phyloP scores from a whole-genome alignment of 352 stramenopile genomes.

The Discostella stelligera region DNA sequence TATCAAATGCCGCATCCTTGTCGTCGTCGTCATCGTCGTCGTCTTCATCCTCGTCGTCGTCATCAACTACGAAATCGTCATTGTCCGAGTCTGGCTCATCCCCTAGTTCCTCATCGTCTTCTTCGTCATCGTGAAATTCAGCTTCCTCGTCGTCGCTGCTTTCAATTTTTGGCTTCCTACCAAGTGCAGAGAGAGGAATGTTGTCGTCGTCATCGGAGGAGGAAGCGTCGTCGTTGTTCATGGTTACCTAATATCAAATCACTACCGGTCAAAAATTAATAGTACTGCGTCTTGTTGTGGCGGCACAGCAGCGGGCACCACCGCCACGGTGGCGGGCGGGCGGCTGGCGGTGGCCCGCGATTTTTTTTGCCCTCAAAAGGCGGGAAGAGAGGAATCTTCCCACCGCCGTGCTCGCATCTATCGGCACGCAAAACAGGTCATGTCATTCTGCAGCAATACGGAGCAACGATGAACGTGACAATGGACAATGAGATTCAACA shows the following conservation, averaged over 20 bases:
- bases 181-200: slow-evolving; percentile 32
- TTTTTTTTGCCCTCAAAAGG: background rate
- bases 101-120: slow-evolving; percentile 45
- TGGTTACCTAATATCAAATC: background rate
- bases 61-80: slow-evolving; percentile 34
- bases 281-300: too few relatives aligned
- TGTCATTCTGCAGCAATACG: too few relatives aligned
- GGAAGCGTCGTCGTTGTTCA: slow-evolving; percentile 24
- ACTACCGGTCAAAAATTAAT: background rate
- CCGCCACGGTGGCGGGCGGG: too few relatives aligned
- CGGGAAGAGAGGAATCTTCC: background rate
- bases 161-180: slow-evolving; percentile 19
- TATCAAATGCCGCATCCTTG: slow-evolving; percentile 39
- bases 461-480: background rate
- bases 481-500: slow-evolving; percentile 21
- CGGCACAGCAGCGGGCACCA: too few relatives aligned
- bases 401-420: too few relatives aligned
- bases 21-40: slow-evolving; percentile 37
- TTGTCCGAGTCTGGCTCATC: slow-evolving; percentile 42
- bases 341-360: too few relatives aligned
- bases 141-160: slow-evolving; percentile 26
- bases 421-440: too few relatives aligned
- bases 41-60: slow-evolving; percentile 38
- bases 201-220: slow-evolving; percentile 37
- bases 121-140: slow-evolving; percentile 51